Conservation (phyloP, 2,329 filamentous ascomycete genomes). For the Stachybotrys chartarum region DNA sequence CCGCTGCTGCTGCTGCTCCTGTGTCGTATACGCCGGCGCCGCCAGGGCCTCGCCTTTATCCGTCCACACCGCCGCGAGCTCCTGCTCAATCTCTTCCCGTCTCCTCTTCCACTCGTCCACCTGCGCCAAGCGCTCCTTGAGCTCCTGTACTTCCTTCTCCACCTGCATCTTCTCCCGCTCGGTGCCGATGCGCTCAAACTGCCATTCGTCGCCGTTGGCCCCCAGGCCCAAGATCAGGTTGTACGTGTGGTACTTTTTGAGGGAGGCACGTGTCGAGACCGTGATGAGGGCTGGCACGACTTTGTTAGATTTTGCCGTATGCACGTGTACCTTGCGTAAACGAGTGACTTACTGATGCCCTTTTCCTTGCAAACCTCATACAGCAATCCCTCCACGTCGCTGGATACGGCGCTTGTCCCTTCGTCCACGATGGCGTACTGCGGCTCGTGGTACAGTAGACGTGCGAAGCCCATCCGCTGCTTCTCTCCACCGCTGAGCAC, state of each 20-base stretch:
- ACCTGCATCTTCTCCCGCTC: slow-evolving; percentile 89
- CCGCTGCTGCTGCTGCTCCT: slow-evolving; percentile 3
- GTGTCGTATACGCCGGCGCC: slow-evolving; percentile 35
- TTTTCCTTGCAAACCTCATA: slow-evolving; percentile 91
- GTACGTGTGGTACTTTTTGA: slow-evolving; percentile 93
- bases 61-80: slow-evolving; percentile 61
- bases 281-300: slow-evolving; percentile 68
- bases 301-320: slow-evolving; percentile 10
- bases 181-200: slow-evolving; percentile 88
- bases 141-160: slow-evolving; percentile 80
- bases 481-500: slow-evolving; percentile 97
- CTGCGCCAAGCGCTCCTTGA: slow-evolving; percentile 70
- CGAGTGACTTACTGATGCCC: slow-evolving; percentile 69
- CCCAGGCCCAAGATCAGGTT: slow-evolving; percentile 81
- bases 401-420: slow-evolving; percentile 88
- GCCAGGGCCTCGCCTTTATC: slow-evolving; percentile 41
- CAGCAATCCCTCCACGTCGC: slow-evolving; percentile 86
- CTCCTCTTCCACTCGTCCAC: slow-evolving; percentile 80
- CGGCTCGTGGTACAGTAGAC: slow-evolving; percentile 90
- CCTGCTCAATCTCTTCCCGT: slow-evolving; percentile 71
- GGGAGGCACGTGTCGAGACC: slow-evolving; percentile 85
- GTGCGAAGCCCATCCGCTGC: slow-evolving; percentile 86
- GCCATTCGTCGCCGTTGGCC: slow-evolving; percentile 77
- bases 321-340: neutral
- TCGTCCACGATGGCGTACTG: slow-evolving; percentile 93